Evolutionary conservation across 2,329 filamentous ascomycete genomes (phyloP).

Genomic region (Exophiala calicioides): DNA sequence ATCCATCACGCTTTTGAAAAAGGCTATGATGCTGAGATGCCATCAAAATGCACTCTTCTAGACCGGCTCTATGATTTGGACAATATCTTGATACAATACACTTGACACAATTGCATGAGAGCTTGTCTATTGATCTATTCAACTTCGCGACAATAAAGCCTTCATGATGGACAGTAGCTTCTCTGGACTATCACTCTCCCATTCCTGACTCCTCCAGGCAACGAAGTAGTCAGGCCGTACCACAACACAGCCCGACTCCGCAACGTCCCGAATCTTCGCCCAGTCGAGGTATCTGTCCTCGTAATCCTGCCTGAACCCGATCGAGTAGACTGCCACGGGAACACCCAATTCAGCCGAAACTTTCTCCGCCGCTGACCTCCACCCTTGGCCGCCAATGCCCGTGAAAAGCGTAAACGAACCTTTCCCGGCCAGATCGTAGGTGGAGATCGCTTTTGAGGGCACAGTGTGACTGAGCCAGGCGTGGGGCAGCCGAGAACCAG

Average conservation of each 20-base stretch:
- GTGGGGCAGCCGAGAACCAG: constrained; percentile 62
- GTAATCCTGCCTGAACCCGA: constrained; percentile 61
- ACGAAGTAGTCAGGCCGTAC: constrained; percentile 60
- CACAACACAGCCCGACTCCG: constrained; percentile 59
- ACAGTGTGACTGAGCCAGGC: constrained; percentile 58
- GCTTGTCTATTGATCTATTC: too few relatives aligned
- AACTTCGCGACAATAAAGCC: too few relatives aligned
- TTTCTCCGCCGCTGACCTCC: constrained; percentile 52
- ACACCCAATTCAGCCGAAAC: constrained; percentile 46
- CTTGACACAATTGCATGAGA: too few relatives aligned
- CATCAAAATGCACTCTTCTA: too few relatives aligned
- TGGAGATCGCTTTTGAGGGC: constrained; percentile 50
- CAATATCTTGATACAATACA: too few relatives aligned
- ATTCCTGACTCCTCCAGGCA: constrained; percentile 49
- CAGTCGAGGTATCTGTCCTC: constrained; percentile 65
- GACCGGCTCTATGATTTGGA: too few relatives aligned
- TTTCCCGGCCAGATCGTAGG: constrained; percentile 60
- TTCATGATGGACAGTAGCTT: too few relatives aligned
- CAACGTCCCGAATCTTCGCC: constrained; percentile 53
- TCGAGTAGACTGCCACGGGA: constrained; percentile 51
- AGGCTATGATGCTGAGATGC: too few relatives aligned
- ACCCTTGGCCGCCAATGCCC: constrained; percentile 56
- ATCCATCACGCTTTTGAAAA: too few relatives aligned
- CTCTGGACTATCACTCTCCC: too few relatives aligned
- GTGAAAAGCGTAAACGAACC: constrained; percentile 54